Conservation (phyloP, 768 basidiomycete species). For the Rhodotorula toruloides region DNA sequence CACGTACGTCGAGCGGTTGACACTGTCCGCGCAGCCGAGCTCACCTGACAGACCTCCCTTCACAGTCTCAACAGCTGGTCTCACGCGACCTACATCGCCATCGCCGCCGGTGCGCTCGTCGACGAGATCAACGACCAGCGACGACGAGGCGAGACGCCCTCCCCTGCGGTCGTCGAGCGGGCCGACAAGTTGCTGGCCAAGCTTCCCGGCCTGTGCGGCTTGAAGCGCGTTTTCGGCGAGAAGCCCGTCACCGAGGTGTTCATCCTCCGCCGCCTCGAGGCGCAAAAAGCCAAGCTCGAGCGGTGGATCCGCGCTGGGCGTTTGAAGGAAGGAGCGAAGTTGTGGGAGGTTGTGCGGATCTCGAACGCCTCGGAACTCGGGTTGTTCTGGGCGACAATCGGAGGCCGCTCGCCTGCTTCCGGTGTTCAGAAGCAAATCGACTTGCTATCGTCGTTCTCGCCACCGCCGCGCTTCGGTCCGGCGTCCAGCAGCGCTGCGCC, state of each 20-base stretch:
- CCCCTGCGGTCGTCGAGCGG: constrained; percentile 16
- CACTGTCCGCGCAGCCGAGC: too few species aligned
- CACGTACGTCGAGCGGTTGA: constrained; percentile 1
- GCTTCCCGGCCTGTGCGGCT: constrained; percentile 22
- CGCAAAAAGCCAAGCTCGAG: constrained; percentile 17
- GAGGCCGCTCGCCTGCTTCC: constrained; percentile 1
- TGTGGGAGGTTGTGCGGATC: constrained; percentile 23
- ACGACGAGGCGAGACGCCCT: background rate
- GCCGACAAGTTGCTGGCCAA: constrained; percentile 2
- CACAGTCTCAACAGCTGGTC: constrained; percentile 26
- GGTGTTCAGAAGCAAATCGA: constrained; percentile 20
- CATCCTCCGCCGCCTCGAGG: constrained; percentile 13
- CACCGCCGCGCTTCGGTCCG: constrained; percentile 7
- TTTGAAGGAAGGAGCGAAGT: background rate
- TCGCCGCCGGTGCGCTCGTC: constrained; percentile 29
- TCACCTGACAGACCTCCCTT: background rate
- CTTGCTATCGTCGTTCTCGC: constrained; percentile 25
- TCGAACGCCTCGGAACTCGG: constrained; percentile 34
- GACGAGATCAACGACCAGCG: constrained; percentile 17
- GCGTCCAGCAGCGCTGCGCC: background rate
- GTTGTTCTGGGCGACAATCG: constrained; percentile 30
- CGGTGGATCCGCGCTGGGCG: constrained; percentile 17
- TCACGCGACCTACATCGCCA: constrained; percentile 21
- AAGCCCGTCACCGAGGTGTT: constrained; percentile 30
- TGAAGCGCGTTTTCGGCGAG: constrained; percentile 31